These are phyloP conservation scores for Aspergillus sp. DNA, from an alignment of 2,329 filamentous ascomycete genomes.

Conservation along the genomic window DNA sequence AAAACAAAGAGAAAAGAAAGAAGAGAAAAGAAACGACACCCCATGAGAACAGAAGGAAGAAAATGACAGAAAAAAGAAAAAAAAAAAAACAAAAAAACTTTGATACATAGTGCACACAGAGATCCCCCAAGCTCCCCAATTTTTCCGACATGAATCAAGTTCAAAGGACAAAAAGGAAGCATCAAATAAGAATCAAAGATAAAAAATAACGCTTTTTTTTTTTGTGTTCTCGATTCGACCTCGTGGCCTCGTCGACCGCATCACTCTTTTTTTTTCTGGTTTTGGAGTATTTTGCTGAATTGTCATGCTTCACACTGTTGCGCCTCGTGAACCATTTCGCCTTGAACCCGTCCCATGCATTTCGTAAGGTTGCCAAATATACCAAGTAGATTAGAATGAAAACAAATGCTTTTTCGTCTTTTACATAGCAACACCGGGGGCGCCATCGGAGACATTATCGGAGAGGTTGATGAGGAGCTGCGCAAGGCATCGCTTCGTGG, in stretches of 20 bases:
- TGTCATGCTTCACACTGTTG: slow-evolving; percentile 26
- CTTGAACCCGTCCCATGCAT: slow-evolving; percentile 38
- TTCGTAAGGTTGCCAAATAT: slow-evolving; percentile 33
- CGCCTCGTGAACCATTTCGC: slow-evolving; percentile 37
- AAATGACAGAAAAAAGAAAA: slow-evolving; percentile 10
- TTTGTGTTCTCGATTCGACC: slow-evolving; percentile 3
- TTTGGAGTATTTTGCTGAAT: slow-evolving; percentile 6
- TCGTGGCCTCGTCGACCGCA: slow-evolving; percentile 3
- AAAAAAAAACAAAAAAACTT: slow-evolving; percentile 8
- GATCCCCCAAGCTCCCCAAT: slow-evolving; percentile 19
- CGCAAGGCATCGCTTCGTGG: slow-evolving; percentile 95
- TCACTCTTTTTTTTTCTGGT: slow-evolving; percentile 8
- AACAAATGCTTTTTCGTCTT: slow-evolving; percentile 26
- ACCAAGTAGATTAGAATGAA: slow-evolving; percentile 26
- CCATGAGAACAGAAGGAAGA: not conserved
- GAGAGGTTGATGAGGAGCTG: slow-evolving; percentile 95
- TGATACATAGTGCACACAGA: slow-evolving; percentile 9
- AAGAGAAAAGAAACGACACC: not conserved
- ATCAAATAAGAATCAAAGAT: not conserved
- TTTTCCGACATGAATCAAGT: slow-evolving; percentile 2
- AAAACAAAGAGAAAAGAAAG: slow-evolving; percentile 10
- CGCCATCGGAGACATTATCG: slow-evolving; percentile 67
- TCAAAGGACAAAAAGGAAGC: slow-evolving; percentile 4
- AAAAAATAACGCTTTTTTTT: slow-evolving; percentile 4
- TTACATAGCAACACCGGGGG: slow-evolving; percentile 36